phyloP scores from a whole-genome alignment of 306 rosid genomes.

The Cucurbita pepo region DNA sequence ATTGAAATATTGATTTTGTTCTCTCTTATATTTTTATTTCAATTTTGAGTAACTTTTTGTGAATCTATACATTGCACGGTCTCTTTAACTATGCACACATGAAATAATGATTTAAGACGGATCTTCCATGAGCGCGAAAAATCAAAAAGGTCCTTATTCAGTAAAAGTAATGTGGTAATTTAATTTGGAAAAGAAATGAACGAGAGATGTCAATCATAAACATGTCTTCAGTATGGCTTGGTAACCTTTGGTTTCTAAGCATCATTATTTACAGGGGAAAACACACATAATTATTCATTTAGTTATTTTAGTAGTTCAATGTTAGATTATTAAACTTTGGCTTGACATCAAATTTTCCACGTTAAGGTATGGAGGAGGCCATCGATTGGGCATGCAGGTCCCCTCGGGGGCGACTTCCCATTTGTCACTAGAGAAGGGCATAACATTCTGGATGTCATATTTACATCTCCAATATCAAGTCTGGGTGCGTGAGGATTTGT shows the following conservation, averaged over 20 bases:
- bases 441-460: constrained; percentile 70
- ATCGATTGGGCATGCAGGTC: constrained; percentile 56
- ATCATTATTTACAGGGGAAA: not conserved
- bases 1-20: not conserved
- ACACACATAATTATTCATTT: not conserved
- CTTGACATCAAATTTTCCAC: not conserved
- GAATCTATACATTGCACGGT: not conserved
- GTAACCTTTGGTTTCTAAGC: not conserved
- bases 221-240: not conserved
- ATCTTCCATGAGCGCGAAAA: not conserved
- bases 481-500: constrained; percentile 30
- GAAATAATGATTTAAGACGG: not conserved
- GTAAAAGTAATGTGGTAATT: not conserved
- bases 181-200: not conserved
- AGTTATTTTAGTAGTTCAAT: not conserved
- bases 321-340: not conserved
- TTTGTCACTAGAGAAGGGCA: constrained; percentile 68
- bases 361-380: constrained; percentile 84
- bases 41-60: not conserved
- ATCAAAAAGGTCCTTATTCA: not conserved
- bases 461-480: constrained; percentile 69
- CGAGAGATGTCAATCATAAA: not conserved
- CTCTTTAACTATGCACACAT: not conserved
- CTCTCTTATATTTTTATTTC: not conserved
- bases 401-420: constrained; percentile 69